Percentiles rank a stretch among this genome's conserved stretches.
Evolutionary conservation across 148 eudicot species (phyloP).

Genomic region (Camellia japonica): DNA sequence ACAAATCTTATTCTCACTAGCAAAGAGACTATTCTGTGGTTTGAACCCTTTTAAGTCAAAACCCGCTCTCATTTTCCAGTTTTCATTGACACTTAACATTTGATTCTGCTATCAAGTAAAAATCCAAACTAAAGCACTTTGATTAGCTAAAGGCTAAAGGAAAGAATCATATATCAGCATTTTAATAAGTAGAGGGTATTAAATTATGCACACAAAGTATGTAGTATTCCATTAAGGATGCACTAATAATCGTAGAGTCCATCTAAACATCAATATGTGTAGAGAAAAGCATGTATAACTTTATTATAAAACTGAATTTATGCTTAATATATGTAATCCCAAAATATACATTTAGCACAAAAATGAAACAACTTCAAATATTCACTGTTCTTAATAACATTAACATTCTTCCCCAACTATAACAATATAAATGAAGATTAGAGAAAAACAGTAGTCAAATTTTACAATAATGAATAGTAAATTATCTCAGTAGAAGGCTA

Average conservation of each 20-base stretch:
- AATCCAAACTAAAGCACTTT: slow-evolving; percentile 3
- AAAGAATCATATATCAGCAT: slow-evolving; percentile 5
- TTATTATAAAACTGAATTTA: too few relatives aligned
- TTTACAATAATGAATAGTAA: too few relatives aligned
- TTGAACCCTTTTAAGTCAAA: too few relatives aligned
- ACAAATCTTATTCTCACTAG: too few relatives aligned
- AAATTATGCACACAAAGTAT: neutral
- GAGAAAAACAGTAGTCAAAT: neutral
- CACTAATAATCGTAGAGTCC: too few relatives aligned
- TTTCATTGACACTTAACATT: too few relatives aligned
- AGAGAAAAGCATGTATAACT: neutral
- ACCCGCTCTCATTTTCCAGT: too few relatives aligned
- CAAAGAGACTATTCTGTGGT: too few relatives aligned
- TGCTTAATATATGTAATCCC: too few relatives aligned
- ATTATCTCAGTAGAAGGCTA: neutral
- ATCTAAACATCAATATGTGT: too few relatives aligned
- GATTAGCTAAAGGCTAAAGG: neutral
- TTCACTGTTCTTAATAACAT: neutral
- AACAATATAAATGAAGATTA: too few relatives aligned
- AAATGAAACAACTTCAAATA: neutral
- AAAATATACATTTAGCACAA: neutral
- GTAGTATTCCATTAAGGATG: neutral
- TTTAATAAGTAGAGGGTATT: neutral
- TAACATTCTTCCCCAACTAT: neutral
- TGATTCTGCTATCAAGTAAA: neutral